Conservation (phyloP, 208 protist genomes). For the Balamuthia mandrillaris region DNA sequence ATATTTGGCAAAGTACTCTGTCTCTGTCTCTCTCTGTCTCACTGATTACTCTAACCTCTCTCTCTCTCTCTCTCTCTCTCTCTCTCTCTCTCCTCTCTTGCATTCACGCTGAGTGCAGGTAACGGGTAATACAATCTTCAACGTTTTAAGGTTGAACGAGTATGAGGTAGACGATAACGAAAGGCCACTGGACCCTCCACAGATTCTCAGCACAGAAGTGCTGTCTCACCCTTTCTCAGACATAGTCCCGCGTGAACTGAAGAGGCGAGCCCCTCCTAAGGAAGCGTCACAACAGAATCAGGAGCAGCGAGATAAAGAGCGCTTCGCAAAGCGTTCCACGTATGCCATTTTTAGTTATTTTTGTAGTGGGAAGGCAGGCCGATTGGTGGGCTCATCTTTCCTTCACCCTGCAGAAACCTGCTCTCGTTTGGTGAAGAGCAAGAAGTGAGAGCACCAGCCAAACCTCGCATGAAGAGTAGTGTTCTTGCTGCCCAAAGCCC, state of each 20-base stretch:
- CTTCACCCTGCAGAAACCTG: background rate
- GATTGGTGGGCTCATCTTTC: background rate
- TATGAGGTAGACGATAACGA: slow-evolving; percentile 65
- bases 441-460: background rate
- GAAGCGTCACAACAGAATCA: background rate
- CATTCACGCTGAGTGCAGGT: too few relatives aligned
- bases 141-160: slow-evolving; percentile 64
- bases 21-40: background rate
- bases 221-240: slow-evolving; percentile 71
- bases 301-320: background rate
- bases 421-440: background rate
- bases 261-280: background rate
- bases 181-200: slow-evolving; percentile 63
- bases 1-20: slow-evolving; percentile 75
- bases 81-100: too few relatives aligned
- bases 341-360: background rate
- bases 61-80: too few relatives aligned
- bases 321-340: background rate
- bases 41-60: background rate
- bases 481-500: too few relatives aligned
- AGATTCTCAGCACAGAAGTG: slow-evolving; percentile 55
- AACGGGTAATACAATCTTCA: slow-evolving; percentile 71
- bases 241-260: slow-evolving; percentile 52
- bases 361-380: background rate
- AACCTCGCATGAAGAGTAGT: slow-evolving; percentile 11